Evolutionary conservation across 495 filamentous ascomycete species (phyloP).

Genomic region (Podospora pseudoanserina): DNA sequence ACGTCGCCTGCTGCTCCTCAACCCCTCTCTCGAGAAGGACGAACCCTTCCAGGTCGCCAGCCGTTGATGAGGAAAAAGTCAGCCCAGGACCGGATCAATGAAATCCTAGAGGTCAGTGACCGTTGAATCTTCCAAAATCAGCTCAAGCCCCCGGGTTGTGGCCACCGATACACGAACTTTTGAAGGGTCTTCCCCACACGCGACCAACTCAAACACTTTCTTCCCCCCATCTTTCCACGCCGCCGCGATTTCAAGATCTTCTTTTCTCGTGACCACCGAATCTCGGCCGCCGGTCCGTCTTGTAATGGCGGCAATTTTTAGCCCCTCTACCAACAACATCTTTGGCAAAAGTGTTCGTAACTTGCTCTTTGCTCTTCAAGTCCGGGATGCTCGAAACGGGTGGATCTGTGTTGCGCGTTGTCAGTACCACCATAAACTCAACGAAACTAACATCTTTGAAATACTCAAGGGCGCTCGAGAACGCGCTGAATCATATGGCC

Average conservation of each 20-base stretch:
- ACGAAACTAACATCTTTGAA: constrained; percentile 17
- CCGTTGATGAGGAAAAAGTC: constrained; percentile 26
- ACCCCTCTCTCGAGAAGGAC: neutral
- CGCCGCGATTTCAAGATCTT: neutral
- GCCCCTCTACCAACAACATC: constrained; percentile 19
- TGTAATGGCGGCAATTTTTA: constrained; percentile 26
- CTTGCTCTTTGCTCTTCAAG: neutral
- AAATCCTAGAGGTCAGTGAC: constrained; percentile 46
- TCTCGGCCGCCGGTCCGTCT: neutral
- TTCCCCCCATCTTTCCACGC: neutral
- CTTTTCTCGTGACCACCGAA: neutral
- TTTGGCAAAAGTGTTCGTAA: constrained; percentile 27
- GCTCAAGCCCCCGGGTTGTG: neutral
- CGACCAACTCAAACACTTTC: neutral
- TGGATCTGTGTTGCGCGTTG: neutral
- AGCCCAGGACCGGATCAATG: constrained; percentile 39
- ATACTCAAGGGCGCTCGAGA: constrained; percentile 28
- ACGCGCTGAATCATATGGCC: constrained; percentile 25
- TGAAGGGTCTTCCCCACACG: neutral
- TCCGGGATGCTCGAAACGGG: neutral
- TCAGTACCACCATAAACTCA: neutral
- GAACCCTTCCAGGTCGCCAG: constrained; percentile 9
- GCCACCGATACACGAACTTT: neutral
- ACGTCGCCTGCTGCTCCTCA: constrained; percentile 8
- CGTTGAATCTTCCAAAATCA: neutral